Evolutionary conservation across 306 rosid species (phyloP), one percentile per base, ranked within the genome.

Genomic region (Delonix regia): DNA sequence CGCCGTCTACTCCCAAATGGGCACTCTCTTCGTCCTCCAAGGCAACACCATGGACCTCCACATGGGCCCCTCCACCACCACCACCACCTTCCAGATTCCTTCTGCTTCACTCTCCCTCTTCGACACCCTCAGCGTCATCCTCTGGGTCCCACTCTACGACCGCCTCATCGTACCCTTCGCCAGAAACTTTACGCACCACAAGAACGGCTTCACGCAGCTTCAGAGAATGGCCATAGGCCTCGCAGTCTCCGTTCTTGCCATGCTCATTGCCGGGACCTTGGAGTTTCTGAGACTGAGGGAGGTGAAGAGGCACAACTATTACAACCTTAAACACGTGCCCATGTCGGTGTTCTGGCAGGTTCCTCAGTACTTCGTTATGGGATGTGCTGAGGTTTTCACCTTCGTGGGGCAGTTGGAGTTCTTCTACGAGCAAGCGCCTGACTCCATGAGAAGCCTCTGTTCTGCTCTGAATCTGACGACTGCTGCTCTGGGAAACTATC

Each of bases 201-300:
- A 85, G 36, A 69, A 88, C 30, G 90, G 92, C 27, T 84, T 88
- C 84, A 80, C 87, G 0, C 89, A 82, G 75, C 90, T 86, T 11
- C 90, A 84, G 25, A 67, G 92, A 38, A 88, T 88, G 84, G 92
- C 90, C 3, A 88, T 88, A 44, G 92, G 90, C 9, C 88, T 88
- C 12, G 74, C 44, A 39, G 75, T 88, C 34, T 88, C 90, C 49
- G 80, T 78, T 3, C 64, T 88, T 33, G 55, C 87, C 74, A 88
- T 88, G 92, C 5, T 86, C 11, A 7, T 79, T 22, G 92, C 88
- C 4, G 92, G 92, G 16, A 0, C 5, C 5, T 77, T 88, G 81
- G 92, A 88, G 82, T 80, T 86, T 21, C 36, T 56, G 42, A 78
- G 92, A 45, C 88, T 88, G 2, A 19, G 34, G 5, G 68, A 59